Conservation (phyloP, 495 filamentous ascomycete species). For the Aspergillus bridgeri region DNA sequence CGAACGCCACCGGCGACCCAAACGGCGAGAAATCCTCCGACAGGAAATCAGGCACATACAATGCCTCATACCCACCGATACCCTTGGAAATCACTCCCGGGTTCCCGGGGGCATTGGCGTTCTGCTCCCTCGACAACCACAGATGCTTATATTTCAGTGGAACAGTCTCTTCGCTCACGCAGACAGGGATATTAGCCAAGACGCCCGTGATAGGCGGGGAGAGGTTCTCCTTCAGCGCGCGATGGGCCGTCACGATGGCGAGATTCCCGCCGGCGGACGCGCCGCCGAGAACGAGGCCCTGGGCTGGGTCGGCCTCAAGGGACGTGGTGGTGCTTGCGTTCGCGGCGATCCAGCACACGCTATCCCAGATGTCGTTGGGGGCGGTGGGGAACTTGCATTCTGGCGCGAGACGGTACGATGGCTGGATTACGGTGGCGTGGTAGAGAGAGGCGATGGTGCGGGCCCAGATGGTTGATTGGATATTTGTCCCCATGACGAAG, state of each 20-base stretch:
- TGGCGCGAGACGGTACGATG: conserved; percentile 45
- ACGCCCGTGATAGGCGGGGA: conserved; percentile 42
- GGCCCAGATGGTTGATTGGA: conserved; percentile 28
- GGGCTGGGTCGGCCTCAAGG: conserved; percentile 13
- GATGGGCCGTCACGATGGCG: conserved; percentile 37
- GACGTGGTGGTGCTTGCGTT: conserved; percentile 33
- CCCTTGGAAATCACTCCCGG: conserved; percentile 5
- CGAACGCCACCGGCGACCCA: conserved; percentile 2
- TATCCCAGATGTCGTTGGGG: conserved; percentile 48
- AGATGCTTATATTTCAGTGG: conserved; percentile 28
- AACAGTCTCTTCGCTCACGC: conserved; percentile 12
- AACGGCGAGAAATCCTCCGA: conserved; percentile 16
- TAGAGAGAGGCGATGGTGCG: conserved; percentile 26
- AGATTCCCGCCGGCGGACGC: conserved; percentile 49
- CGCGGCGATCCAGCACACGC: conserved; percentile 44
- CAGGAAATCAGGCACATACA: conserved; percentile 9
- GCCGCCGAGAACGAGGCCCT: conserved; percentile 51
- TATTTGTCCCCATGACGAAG: conserved; percentile 35
- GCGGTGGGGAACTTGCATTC: conserved; percentile 47
- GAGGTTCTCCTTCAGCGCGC: conserved; percentile 40
- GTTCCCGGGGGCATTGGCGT: conserved; percentile 23
- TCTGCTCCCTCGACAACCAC: conserved; percentile 38
- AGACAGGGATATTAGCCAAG: conserved; percentile 40
- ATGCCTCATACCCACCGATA: conserved; percentile 1
- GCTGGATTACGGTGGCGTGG: conserved; percentile 30